A percentile compares a stretch with the other conserved stretches of the same genome.
Conservation (phyloP, 2,329 filamentous ascomycete genomes). For the Ilyonectria robusta region DNA sequence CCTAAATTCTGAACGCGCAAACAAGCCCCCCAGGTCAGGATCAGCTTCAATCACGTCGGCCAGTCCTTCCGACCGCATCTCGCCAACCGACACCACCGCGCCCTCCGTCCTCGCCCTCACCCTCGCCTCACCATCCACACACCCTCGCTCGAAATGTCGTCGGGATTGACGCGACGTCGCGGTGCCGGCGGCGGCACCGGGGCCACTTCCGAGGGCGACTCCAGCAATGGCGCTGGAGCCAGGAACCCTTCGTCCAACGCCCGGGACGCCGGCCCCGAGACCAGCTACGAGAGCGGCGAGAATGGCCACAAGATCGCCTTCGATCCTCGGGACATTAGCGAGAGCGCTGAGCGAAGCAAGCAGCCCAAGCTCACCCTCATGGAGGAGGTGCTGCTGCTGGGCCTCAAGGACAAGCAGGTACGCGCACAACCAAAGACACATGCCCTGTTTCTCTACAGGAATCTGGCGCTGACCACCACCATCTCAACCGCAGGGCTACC, state of each 20-base stretch:
- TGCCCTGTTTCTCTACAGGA: conserved; percentile 6
- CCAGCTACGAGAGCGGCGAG: conserved; percentile 91
- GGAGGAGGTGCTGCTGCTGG: conserved; percentile 96
- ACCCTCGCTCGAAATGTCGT: conserved; percentile 50
- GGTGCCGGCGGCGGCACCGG: conserved; percentile 78
- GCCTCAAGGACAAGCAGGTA: conserved; percentile 99
- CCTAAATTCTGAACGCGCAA: conserved; percentile 48
- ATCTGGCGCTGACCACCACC: conserved; percentile 24
- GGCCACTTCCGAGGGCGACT: conserved; percentile 70
- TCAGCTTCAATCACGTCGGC: conserved; percentile 46
- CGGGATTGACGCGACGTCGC: conserved; percentile 75
- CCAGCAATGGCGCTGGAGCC: conserved; percentile 66
- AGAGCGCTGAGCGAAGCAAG: conserved; percentile 95
- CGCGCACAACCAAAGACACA: conserved; percentile 25
- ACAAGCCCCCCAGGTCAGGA: conserved; percentile 41
- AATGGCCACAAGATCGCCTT: conserved; percentile 99
- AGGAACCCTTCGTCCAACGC: conserved; percentile 70
- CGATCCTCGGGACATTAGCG: conserved; percentile 96
- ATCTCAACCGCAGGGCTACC: conserved; percentile 79
- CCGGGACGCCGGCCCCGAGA: conserved; percentile 74
- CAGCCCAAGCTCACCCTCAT: conserved; percentile 98
- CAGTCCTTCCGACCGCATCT: conserved; percentile 45
- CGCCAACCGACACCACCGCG: conserved; percentile 36
- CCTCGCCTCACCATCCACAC: conserved; percentile 26
- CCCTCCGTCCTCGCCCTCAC: conserved; percentile 27